Conservation (phyloP, 2,329 filamentous ascomycete genomes). For the Ophiostoma himal-ulmi region DNA sequence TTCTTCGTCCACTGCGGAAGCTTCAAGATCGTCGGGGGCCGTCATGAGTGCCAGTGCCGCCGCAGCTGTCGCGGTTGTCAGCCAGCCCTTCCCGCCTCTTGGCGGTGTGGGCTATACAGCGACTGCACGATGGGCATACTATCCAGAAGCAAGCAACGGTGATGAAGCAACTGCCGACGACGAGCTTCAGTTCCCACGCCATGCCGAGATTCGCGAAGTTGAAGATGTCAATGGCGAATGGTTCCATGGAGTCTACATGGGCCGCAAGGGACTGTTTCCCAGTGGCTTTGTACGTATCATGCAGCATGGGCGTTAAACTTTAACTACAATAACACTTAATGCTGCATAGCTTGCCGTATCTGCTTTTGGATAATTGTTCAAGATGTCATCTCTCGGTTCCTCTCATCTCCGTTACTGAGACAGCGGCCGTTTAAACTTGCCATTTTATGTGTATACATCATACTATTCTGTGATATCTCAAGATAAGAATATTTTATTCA, state of each 20-base stretch:
- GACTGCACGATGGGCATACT: conserved; percentile 70
- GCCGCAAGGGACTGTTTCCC: conserved; percentile 71
- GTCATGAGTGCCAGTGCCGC: conserved; percentile 25
- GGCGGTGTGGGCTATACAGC: conserved; percentile 63
- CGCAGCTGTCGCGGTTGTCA: conserved; percentile 28
- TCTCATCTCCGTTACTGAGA: neutral
- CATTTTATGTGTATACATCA: neutral
- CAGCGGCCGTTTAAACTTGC: neutral
- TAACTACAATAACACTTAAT: neutral
- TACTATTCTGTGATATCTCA: no score
- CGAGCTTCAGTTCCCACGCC: conserved; percentile 77
- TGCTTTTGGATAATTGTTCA: neutral
- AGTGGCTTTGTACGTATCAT: conserved; percentile 57
- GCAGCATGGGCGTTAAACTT: neutral
- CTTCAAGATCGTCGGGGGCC: neutral
- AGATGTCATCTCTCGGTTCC: neutral
- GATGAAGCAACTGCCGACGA: conserved; percentile 61
- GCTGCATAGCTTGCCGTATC: neutral
- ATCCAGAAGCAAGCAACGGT: conserved; percentile 49
- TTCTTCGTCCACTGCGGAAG: neutral
- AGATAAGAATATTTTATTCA: no score
- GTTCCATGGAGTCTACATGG: conserved; percentile 83
- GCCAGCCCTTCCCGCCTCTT: conserved; percentile 59
- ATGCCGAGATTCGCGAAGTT: conserved; percentile 75
- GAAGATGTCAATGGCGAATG: conserved; percentile 88